These are phyloP conservation scores for Malus orientalis DNA, from an alignment of 306 rosid species.

Conservation along the genomic window DNA sequence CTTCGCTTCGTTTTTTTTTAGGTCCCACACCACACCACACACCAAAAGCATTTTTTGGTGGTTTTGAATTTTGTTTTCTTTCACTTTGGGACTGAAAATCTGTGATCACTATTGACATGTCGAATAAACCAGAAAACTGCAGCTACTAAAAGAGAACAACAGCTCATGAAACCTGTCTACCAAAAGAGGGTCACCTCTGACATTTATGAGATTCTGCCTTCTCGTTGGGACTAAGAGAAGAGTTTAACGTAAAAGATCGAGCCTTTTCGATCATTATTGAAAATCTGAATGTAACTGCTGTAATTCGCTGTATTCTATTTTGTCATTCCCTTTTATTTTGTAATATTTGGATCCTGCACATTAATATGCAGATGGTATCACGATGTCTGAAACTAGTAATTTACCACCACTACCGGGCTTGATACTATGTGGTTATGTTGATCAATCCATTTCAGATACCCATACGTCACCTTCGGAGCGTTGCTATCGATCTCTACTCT, in stretches of 20 bases:
- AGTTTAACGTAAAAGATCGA: no score
- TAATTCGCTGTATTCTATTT: no score
- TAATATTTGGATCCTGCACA: background rate
- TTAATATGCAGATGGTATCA: background rate
- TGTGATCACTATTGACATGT: background rate
- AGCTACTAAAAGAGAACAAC: background rate
- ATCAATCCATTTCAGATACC: conserved; percentile 3
- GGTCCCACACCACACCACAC: no score
- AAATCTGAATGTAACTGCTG: background rate
- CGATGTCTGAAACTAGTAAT: background rate
- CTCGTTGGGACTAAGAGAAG: no score
- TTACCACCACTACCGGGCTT: background rate
- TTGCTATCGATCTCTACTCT: background rate
- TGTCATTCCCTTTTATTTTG: no score
- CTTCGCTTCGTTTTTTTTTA: no score
- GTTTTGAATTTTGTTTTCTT: background rate
- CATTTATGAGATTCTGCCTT: no score
- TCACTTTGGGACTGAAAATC: background rate
- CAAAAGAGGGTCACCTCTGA: background rate
- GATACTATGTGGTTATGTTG: background rate
- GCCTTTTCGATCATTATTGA: no score
- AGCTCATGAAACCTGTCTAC: background rate
- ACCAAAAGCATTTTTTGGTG: no score
- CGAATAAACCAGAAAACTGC: background rate
- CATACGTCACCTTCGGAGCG: background rate